Percentiles rank a stretch among this genome's conserved stretches.
Conservation (phyloP, 2,329 filamentous ascomycete genomes). For the Colletotrichum karsti region DNA sequence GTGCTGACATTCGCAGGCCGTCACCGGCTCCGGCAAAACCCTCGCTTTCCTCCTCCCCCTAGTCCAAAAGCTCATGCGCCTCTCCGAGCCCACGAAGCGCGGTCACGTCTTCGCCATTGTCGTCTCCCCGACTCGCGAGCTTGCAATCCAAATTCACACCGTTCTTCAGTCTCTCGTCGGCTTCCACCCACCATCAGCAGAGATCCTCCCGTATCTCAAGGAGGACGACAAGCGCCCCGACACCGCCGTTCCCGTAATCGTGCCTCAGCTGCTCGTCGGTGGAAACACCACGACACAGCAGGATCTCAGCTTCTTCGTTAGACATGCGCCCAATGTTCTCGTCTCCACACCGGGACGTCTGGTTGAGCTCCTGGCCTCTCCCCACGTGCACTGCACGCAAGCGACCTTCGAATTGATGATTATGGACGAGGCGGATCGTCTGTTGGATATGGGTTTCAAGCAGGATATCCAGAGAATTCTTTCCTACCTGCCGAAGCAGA, state of each 20-base stretch:
- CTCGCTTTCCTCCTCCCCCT: constrained; percentile 81
- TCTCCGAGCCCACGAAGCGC: constrained; percentile 85
- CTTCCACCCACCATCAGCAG: constrained; percentile 84
- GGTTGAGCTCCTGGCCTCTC: constrained; percentile 85
- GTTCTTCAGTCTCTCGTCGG: constrained; percentile 80
- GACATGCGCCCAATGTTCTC: constrained; percentile 85
- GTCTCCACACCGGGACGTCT: constrained; percentile 92
- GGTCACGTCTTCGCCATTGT: constrained; percentile 92
- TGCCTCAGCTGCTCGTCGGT: constrained; percentile 89
- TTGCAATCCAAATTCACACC: constrained; percentile 88
- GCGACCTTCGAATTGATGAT: constrained; percentile 93
- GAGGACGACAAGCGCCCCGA: constrained; percentile 64
- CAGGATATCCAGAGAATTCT: constrained; percentile 89
- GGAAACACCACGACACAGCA: constrained; percentile 82
- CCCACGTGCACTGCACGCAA: constrained; percentile 86
- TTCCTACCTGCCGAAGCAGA: constrained; percentile 86
- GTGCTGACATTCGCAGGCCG: constrained; percentile 61
- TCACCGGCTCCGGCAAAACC: constrained; percentile 92
- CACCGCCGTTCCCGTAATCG: constrained; percentile 61
- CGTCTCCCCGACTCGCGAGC: constrained; percentile 90
- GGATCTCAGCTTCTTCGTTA: constrained; percentile 86
- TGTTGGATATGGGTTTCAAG: constrained; percentile 94
- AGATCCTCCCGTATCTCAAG: constrained; percentile 63
- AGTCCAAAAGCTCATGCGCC: constrained; percentile 80
- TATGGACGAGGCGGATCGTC: constrained; percentile 91